Percentiles rank a stretch among this genome's conserved stretches.
These are phyloP conservation scores for Fusarium secorum DNA, from an alignment of 2,329 filamentous ascomycete species.

Conservation along the genomic window DNA sequence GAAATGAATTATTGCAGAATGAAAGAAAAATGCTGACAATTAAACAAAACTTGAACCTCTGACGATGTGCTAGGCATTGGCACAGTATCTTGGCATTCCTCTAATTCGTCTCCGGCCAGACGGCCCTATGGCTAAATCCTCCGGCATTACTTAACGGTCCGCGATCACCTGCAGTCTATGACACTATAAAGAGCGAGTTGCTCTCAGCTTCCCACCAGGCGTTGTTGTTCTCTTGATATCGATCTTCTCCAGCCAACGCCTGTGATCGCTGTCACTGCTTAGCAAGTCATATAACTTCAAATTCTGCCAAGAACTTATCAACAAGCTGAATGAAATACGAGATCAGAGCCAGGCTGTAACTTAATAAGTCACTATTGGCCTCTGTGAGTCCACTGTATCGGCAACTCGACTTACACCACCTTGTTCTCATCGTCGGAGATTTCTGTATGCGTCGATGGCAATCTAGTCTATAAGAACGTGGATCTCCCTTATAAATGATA, in stretches of 20 bases:
- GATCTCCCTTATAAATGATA: neutral
- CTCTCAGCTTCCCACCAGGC: neutral
- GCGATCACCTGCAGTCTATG: neutral
- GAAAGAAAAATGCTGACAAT: neutral
- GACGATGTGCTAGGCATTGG: neutral
- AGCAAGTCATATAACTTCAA: neutral
- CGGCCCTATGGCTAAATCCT: constrained; percentile 2
- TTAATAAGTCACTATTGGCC: neutral
- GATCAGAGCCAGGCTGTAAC: neutral
- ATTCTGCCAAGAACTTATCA: neutral
- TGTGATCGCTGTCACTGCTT: neutral
- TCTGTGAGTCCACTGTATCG: neutral
- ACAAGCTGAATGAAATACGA: neutral
- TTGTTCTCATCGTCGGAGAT: neutral
- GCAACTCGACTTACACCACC: neutral
- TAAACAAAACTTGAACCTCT: neutral
- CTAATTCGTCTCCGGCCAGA: neutral
- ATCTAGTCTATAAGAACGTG: no score
- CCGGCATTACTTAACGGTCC: neutral
- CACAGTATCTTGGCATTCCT: neutral
- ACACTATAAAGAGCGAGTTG: neutral
- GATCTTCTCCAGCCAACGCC: neutral
- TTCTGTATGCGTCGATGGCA: neutral
- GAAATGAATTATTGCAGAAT: no score
- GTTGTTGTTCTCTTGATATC: neutral